Conservation (phyloP, 306 rosid species). For the Casuarina glauca region DNA sequence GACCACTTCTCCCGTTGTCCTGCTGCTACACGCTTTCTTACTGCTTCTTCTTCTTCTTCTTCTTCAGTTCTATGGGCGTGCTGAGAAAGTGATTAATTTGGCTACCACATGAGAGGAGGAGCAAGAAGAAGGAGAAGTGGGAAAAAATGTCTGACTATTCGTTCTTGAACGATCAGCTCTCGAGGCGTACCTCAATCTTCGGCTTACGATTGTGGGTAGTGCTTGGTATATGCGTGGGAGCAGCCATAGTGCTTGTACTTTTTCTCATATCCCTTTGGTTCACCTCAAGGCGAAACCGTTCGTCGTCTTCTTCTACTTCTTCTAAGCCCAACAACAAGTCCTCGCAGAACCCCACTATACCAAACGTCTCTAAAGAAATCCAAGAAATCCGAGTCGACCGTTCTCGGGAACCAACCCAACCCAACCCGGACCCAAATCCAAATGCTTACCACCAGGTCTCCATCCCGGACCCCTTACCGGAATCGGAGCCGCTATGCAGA, state of each 20-base stretch:
- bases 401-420: conserved; percentile 28
- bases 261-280: conserved; percentile 60
- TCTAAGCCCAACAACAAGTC: conserved; percentile 24
- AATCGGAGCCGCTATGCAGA: conserved; percentile 30
- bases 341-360: conserved; percentile 33
- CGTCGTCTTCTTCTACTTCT: conserved; percentile 16
- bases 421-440: conserved; percentile 35
- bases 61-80: not conserved
- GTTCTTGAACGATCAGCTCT: conserved; percentile 59
- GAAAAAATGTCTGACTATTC: conserved; percentile 44
- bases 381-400: conserved; percentile 57
- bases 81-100: not conserved
- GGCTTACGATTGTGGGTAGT: conserved; percentile 62
- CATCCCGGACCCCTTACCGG: conserved; percentile 42
- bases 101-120: not conserved
- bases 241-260: conserved; percentile 60
- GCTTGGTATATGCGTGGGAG: conserved; percentile 65
- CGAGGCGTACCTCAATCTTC: conserved; percentile 52
- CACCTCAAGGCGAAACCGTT: conserved; percentile 43
- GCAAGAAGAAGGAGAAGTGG: not conserved
- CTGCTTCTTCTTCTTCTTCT: not conserved
- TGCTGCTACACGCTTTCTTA: not conserved
- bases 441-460: conserved; percentile 7
- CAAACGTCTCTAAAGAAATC: conserved; percentile 61
- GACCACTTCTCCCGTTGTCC: not conserved